phyloP scores from a whole-genome alignment of 2,329 filamentous ascomycete genomes.

The Monilinia vaccinii-corymbosi region DNA sequence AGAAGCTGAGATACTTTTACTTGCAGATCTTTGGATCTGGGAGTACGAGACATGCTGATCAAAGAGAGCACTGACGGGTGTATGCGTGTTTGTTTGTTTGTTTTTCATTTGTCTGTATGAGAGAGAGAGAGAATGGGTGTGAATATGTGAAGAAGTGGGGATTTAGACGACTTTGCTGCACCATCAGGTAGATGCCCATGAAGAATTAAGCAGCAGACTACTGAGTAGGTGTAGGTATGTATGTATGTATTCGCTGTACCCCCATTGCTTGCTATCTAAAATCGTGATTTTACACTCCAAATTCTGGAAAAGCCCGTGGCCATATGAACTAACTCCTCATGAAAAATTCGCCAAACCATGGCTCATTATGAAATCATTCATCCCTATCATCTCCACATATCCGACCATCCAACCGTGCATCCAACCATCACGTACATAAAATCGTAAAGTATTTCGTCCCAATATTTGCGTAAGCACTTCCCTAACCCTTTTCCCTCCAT shows the following conservation, averaged over 20 bases:
- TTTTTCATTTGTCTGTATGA: not conserved
- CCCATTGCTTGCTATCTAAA: not conserved
- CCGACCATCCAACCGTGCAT: not conserved
- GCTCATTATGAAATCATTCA: not conserved
- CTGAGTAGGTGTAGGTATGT: too few species aligned
- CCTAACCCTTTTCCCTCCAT: not conserved
- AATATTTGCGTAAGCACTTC: not conserved
- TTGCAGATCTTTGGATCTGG: not conserved
- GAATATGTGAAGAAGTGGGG: not conserved
- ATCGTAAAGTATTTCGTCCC: not conserved
- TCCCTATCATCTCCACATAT: not conserved
- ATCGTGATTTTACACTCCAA: not conserved
- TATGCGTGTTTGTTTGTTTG: not conserved
- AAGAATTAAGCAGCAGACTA: too few species aligned
- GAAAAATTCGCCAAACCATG: not conserved
- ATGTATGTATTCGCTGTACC: not conserved
- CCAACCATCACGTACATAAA: not conserved
- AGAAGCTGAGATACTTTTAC: slow-evolving; percentile 15
- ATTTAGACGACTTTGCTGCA: not conserved
- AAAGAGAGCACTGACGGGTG: slow-evolving; percentile 29
- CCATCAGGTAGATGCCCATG: too few species aligned
- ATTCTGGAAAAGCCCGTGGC: not conserved
- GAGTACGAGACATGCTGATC: slow-evolving; percentile 20
- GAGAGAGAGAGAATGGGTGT: not conserved
- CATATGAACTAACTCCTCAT: not conserved